A percentile compares a stretch with the other conserved stretches of the same genome.
Conservation (phyloP, 768 basidiomycete genomes). For the Xanthoconium stramineum region DNA sequence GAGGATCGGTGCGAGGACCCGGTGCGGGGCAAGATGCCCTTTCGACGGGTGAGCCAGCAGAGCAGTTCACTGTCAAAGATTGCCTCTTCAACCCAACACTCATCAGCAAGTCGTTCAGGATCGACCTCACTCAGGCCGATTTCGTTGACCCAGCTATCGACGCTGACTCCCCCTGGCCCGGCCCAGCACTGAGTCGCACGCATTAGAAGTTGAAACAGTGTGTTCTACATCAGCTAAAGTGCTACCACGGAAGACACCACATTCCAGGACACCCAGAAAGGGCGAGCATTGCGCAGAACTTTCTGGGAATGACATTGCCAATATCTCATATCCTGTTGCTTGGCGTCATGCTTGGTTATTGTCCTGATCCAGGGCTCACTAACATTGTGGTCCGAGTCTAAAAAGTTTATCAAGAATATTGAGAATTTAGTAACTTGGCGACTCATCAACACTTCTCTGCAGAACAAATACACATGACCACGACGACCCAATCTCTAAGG, state of each 20-base stretch:
- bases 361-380: conserved; percentile 51
- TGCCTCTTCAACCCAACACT: conserved; percentile 66
- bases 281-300: conserved; percentile 69
- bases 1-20: background rate
- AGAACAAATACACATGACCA: too few relatives aligned
- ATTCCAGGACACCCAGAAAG: conserved; percentile 70
- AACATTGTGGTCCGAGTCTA: too few relatives aligned
- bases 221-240: conserved; percentile 26
- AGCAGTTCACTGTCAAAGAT: conserved; percentile 62
- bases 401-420: too few relatives aligned
- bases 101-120: conserved; percentile 59
- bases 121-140: conserved; percentile 67
- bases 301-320: conserved; percentile 66
- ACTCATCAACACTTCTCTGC: too few relatives aligned
- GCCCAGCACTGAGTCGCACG: conserved; percentile 19
- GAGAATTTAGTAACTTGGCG: too few relatives aligned
- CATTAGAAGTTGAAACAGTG: conserved; percentile 21
- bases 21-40: conserved; percentile 31
- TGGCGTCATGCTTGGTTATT: conserved; percentile 60
- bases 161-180: conserved; percentile 24
- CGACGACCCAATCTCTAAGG: too few relatives aligned
- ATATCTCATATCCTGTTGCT: conserved; percentile 65
- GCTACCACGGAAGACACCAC: conserved; percentile 55
- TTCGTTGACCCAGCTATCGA: conserved; percentile 38
- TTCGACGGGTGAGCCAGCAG: conserved; percentile 61